These are phyloP conservation scores for Limonium bicolor DNA, from an alignment of 148 eudicot genomes.

Conservation along the genomic window DNA sequence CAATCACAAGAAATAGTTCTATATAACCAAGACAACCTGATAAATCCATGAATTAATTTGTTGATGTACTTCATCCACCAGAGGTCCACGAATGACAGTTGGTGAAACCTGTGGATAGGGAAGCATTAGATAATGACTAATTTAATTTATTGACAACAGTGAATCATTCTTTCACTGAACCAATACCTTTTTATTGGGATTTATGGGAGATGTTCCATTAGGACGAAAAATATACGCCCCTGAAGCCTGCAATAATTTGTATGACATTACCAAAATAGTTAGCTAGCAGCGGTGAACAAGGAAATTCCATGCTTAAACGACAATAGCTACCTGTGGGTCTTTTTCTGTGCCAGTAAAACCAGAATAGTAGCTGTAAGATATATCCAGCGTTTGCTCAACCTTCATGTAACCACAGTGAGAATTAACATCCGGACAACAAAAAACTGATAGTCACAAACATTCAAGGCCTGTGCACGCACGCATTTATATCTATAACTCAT, in stretches of 20 bases:
- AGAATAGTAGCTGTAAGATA: constrained; percentile 49
- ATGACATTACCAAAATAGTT: constrained; percentile 2
- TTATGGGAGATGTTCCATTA: constrained; percentile 31
- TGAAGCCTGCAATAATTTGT: constrained; percentile 42
- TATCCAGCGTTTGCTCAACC: constrained; percentile 35
- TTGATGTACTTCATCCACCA: constrained; percentile 90
- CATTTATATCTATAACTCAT: too few relatives aligned
- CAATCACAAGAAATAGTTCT: too few relatives aligned
- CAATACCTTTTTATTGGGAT: constrained; percentile 32
- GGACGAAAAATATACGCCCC: constrained; percentile 82
- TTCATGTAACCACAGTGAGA: constrained; percentile 11
- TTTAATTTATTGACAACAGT: neutral
- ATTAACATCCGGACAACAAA: neutral
- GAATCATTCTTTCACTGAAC: neutral
- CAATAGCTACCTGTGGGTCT: constrained; percentile 45
- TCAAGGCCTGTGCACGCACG: too few relatives aligned
- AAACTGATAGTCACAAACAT: neutral
- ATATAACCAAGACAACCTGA: constrained; percentile 45
- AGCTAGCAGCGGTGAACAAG: too few relatives aligned
- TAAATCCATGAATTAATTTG: constrained; percentile 66
- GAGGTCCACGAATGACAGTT: constrained; percentile 61
- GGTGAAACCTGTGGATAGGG: constrained; percentile 30
- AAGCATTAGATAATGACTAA: neutral
- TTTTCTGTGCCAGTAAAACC: constrained; percentile 54
- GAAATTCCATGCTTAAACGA: constrained; percentile 2